A percentile compares a stretch with the other conserved stretches of the same genome.
phyloP scores from a whole-genome alignment of 345 rosid species.

The Anacardium occidentale region DNA sequence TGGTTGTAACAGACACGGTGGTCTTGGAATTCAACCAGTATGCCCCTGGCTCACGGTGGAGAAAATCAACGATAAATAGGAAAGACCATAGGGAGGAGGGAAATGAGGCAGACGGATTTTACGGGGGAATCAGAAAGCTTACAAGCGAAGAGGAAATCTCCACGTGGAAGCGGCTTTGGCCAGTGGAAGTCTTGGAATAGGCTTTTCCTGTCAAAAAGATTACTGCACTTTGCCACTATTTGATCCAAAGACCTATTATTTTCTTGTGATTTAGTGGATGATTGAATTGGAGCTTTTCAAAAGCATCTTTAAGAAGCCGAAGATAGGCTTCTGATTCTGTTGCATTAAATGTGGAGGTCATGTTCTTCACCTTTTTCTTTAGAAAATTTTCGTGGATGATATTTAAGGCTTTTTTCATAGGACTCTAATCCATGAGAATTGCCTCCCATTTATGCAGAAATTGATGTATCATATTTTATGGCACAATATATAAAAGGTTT shows the following conservation, averaged over 20 bases:
- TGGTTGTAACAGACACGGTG: conserved; percentile 48
- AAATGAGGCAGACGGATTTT: conserved; percentile 79
- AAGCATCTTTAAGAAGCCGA: conserved; percentile 11
- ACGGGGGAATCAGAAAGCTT: conserved; percentile 83
- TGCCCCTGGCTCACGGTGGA: conserved; percentile 72
- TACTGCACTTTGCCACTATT: background rate
- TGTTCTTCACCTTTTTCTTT: background rate
- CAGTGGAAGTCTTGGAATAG: conserved; percentile 56
- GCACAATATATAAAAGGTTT: background rate
- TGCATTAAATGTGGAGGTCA: conserved; percentile 7
- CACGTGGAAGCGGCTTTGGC: conserved; percentile 76
- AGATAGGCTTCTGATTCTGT: conserved; percentile 12
- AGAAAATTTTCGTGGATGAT: conserved; percentile 4
- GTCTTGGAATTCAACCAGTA: conserved; percentile 74
- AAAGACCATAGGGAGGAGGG: conserved; percentile 81
- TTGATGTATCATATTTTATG: conserved; percentile 2
- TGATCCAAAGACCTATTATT: background rate
- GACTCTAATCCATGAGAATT: conserved; percentile 18
- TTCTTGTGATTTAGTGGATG: background rate
- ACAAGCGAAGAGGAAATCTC: conserved; percentile 51
- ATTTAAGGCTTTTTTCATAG: conserved; percentile 6
- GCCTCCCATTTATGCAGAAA: conserved; percentile 23
- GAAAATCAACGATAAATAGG: conserved; percentile 48
- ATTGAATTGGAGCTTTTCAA: background rate
- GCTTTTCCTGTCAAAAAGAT: background rate